Percentiles rank a stretch among this genome's conserved stretches.
Evolutionary conservation across 345 rosid species (phyloP).

Genomic region (Pelargonium nanum): DNA sequence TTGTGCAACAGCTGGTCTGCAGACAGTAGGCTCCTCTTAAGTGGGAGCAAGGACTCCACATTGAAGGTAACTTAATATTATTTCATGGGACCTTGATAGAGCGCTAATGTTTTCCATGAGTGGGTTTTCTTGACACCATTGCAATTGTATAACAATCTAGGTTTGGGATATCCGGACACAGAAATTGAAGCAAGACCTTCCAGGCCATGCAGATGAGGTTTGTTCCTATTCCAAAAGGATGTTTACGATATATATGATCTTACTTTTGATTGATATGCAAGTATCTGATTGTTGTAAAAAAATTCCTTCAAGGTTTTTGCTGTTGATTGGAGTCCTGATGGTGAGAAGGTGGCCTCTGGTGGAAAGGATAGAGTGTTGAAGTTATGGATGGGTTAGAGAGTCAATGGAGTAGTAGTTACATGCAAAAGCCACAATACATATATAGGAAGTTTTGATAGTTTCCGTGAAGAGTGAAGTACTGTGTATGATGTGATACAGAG

Average conservation of each 20-base stretch:
- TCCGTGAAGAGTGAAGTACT: background rate
- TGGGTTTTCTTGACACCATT: background rate
- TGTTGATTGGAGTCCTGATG: slow-evolving; percentile 99
- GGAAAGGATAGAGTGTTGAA: slow-evolving; percentile 86
- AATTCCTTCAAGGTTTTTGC: slow-evolving; percentile 65
- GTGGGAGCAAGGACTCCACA: slow-evolving; percentile 96
- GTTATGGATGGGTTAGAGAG: slow-evolving; percentile 76
- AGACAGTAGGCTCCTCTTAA: slow-evolving; percentile 88
- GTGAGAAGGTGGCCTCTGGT: slow-evolving; percentile 95
- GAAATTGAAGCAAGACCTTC: slow-evolving; percentile 83
- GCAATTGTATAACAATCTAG: slow-evolving; percentile 19
- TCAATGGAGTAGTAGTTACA: slow-evolving; percentile 2
- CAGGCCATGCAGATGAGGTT: slow-evolving; percentile 95
- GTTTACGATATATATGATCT: background rate
- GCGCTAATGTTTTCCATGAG: background rate
- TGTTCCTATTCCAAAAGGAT: slow-evolving; percentile 1
- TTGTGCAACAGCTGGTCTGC: slow-evolving; percentile 75
- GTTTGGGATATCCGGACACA: slow-evolving; percentile 79
- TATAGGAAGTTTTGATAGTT: slow-evolving; percentile 3
- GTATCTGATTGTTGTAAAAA: too few species aligned
- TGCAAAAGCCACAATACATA: background rate
- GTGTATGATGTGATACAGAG: background rate
- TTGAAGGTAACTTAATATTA: slow-evolving; percentile 45
- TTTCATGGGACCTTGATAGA: background rate
- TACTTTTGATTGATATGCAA: background rate